These are phyloP conservation scores for Falciphora oryzae DNA, from an alignment of 2,329 filamentous ascomycete species.

Conservation along the genomic window DNA sequence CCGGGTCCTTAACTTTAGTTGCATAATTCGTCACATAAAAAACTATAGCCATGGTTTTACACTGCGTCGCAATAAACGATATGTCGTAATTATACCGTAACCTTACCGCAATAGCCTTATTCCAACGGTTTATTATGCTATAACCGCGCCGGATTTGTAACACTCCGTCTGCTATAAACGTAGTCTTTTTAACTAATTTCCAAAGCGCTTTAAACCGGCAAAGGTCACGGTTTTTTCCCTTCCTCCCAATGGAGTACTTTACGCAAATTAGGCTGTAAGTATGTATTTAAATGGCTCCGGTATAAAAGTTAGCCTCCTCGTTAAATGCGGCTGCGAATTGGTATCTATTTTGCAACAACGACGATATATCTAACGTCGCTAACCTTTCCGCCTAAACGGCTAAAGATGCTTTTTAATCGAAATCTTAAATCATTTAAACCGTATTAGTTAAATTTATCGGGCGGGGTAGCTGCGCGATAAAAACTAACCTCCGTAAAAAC, in stretches of 20 bases:
- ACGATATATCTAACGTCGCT: background rate
- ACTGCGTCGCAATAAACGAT: background rate
- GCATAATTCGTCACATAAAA: background rate
- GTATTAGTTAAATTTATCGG: background rate
- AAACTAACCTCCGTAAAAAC: background rate
- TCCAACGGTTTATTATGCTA: background rate
- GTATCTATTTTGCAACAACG: background rate
- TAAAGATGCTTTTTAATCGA: background rate
- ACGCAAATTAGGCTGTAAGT: background rate
- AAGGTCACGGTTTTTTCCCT: background rate
- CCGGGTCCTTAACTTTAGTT: no score
- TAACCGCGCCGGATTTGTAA: background rate
- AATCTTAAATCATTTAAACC: background rate
- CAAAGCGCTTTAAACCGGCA: background rate
- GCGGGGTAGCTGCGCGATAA: background rate
- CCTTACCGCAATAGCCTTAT: background rate
- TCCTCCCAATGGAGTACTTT: background rate
- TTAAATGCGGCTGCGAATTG: background rate
- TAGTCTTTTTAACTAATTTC: background rate
- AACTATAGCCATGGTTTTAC: background rate
- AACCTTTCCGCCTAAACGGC: background rate
- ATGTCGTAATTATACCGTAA: background rate
- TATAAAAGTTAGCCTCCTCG: background rate
- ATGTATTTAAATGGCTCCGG: background rate
- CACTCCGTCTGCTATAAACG: background rate